A percentile compares a stretch with the other conserved stretches of the same genome.
Conservation (phyloP, 139 green algal species). For the Picochlorum costavermella region DNA sequence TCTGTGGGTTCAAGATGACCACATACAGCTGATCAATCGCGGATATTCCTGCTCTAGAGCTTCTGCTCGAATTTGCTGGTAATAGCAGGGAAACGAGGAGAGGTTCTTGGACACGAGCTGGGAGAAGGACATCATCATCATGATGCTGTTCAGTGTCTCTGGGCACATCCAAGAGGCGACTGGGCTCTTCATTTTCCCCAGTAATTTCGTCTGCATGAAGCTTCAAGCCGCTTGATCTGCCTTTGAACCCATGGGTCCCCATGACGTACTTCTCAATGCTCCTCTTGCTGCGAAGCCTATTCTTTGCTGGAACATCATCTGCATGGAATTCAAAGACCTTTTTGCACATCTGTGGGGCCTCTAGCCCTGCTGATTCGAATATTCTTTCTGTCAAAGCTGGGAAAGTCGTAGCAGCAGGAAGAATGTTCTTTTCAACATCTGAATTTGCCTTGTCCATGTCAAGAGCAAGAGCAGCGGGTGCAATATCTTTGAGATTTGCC, state of each 20-base stretch:
- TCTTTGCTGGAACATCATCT: conserved; percentile 7
- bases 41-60: conserved; percentile 14
- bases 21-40: conserved; percentile 39
- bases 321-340: conserved; percentile 38
- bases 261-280: conserved; percentile 23
- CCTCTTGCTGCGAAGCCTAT: conserved; percentile 9
- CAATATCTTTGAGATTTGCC: conserved; percentile 33
- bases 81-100: conserved; percentile 38
- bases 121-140: not conserved
- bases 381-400: conserved; percentile 18
- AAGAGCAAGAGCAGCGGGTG: conserved; percentile 24
- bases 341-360: conserved; percentile 15
- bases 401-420: conserved; percentile 12
- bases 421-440: not conserved
- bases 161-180: not conserved
- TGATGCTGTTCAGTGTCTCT: not conserved
- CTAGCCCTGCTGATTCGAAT: conserved; percentile 20
- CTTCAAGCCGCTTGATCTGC: conserved; percentile 3
- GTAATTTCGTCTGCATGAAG: not conserved
- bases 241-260: conserved; percentile 14
- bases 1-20: conserved; percentile 30
- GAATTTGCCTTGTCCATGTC: conserved; percentile 8
- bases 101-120: not conserved
- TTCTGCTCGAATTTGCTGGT: conserved; percentile 24
- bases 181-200: not conserved